Base-by-base conservation (phyloP, 2,329 filamentous ascomycete genomes). In the Colletotrichum sp. region DNA sequence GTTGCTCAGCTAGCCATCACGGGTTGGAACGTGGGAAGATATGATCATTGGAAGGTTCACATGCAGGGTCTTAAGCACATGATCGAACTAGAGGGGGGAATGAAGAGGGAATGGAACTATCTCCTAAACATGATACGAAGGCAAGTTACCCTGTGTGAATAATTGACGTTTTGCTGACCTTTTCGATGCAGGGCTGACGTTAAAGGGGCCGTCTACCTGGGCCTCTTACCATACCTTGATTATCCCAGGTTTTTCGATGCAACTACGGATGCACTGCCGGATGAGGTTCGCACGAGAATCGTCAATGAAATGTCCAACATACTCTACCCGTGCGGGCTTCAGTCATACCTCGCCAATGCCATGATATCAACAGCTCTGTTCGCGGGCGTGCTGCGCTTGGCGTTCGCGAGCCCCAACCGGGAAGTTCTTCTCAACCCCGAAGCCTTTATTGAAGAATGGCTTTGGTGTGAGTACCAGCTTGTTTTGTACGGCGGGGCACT, bases 31-130 rank as follows among this genome's bases (percentile, higher is more conserved):
- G 65, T 52, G 9, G 83, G 83, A 19, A 81, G 83, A 22, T 80
- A 84, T 63, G 83, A 85, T 64, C 83, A 85, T 74, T 85, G 84
- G 84, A 79, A 83, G 66, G 75, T 85, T 16, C 84, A 85, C 44
- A 85, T 85, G 83, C 79, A 79, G 36, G 84, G 83, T 1, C 79
- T 85, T 1, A 74, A 79, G 48, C 80, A 82, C 32, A 79, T 85
- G 25, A 79, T 84, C 27, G 81, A 83, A 27, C 70, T 84, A 8
- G 79, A 79, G 34, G 81, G 81, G 22, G 82, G 80, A 0, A 68
- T 81, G 68, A 76, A 74, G 9, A 64, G 48, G 13, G 67, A 72
- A 28, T 79, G 55, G 77, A 78, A 60, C 8, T 66, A 68, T 36
- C 68, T 77, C 66, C 68, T 82, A 4, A 78, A 79, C 59, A 80